Conservation (phyloP, 192 early-diverging fungal genomes). For the Phlyctochytrium bullatum region DNA sequence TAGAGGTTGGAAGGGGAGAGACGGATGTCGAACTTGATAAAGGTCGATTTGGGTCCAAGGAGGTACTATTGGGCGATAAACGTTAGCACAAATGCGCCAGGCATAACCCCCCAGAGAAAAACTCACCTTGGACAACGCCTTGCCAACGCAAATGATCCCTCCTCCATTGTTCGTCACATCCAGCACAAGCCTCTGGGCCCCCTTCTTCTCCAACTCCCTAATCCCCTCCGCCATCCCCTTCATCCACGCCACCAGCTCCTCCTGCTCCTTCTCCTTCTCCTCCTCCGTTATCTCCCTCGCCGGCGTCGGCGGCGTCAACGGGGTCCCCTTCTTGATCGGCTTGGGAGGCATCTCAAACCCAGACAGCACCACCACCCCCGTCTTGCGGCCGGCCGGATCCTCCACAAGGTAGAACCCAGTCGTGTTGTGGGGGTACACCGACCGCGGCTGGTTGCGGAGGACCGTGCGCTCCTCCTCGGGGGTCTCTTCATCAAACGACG, state of each 20-base stretch:
- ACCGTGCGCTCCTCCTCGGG: too few species aligned
- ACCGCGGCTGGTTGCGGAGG: too few species aligned
- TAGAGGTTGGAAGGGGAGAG: not conserved
- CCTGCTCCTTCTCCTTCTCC: not conserved
- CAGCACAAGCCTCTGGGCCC: conserved; percentile 6
- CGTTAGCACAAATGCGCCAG: not conserved
- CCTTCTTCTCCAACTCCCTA: not conserved
- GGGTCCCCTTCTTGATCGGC: too few species aligned
- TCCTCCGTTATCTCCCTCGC: too few species aligned
- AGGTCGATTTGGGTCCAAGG: not conserved
- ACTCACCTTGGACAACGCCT: not conserved
- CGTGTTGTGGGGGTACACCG: not conserved
- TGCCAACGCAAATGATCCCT: conserved; percentile 8
- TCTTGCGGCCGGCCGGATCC: too few species aligned
- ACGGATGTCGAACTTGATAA: conserved; percentile 4
- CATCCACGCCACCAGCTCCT: not conserved
- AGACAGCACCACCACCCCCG: not conserved
- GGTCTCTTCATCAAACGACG: too few species aligned
- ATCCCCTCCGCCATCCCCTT: conserved; percentile 4
- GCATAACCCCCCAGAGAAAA: not conserved
- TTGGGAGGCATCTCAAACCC: not conserved
- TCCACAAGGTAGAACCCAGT: not conserved
- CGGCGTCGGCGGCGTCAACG: too few species aligned
- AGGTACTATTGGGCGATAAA: not conserved
- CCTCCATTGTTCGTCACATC: conserved; percentile 21